Percentiles rank a stretch among this genome's conserved stretches.
Evolutionary conservation across 768 basidiomycete genomes (phyloP).

Genomic region (Psilocybe sp.): DNA sequence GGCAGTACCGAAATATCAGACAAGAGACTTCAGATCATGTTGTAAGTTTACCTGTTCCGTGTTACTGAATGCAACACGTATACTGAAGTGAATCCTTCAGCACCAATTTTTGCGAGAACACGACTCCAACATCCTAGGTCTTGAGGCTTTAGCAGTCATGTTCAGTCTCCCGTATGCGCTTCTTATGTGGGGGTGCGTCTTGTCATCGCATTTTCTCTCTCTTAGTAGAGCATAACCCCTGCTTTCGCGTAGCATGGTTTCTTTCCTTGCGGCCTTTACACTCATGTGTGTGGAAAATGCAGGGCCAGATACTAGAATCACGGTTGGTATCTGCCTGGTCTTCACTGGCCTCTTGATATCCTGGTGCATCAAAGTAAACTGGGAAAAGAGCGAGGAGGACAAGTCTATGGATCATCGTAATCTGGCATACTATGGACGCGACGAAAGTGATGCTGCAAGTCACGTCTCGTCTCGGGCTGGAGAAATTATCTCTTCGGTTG

Average conservation of each 20-base stretch:
- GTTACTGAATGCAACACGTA: neutral
- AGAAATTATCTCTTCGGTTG: too few relatives aligned
- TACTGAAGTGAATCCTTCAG: neutral
- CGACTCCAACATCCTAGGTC: conserved; percentile 23
- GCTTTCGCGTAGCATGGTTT: conserved; percentile 14
- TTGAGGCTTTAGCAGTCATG: conserved; percentile 49
- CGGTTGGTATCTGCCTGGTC: too few relatives aligned
- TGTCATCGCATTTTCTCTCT: neutral
- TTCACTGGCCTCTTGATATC: too few relatives aligned
- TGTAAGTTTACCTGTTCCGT: neutral
- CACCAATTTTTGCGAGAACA: too few relatives aligned
- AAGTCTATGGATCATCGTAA: too few relatives aligned
- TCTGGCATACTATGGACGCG: too few relatives aligned
- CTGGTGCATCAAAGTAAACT: too few relatives aligned
- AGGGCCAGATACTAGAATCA: too few relatives aligned
- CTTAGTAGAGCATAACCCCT: neutral
- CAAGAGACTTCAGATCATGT: conserved; percentile 1
- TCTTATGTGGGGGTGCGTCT: conserved; percentile 57
- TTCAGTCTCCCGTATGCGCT: conserved; percentile 56
- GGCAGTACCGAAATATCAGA: conserved; percentile 27
- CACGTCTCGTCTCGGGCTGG: too few relatives aligned
- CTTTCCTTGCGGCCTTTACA: conserved; percentile 23
- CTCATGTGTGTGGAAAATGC: conserved; percentile 11
- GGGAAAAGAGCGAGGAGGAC: too few relatives aligned
- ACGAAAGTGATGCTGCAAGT: too few relatives aligned